Evolutionary conservation across 148 eudicot species (phyloP), one percentile per base, ranked within the genome.

Genomic region (Rhododendron vialii): DNA sequence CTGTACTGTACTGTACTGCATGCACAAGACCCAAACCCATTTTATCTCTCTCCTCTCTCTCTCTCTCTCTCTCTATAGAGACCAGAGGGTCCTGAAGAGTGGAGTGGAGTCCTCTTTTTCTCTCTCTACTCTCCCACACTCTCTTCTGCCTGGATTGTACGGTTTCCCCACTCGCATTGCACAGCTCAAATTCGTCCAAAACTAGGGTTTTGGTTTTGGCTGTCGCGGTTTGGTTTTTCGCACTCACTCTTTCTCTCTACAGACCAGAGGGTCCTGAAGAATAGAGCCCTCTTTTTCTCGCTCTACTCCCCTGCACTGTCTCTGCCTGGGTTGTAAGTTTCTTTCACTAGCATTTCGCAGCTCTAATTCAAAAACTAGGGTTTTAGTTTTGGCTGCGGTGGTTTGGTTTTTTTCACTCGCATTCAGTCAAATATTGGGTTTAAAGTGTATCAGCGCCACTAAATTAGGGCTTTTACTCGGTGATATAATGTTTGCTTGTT

Each of bases 321-420:
- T 67, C 36, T 69, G 75, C 36, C 15, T 11, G 36, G 35, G 5
- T 80, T 28, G 28, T 38, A 26, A 80, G 82, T 15, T 26, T 30
- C 7, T 30, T 17, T 53, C 30, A 15, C 65, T 53, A 3, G 83
- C 83, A 81, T 81, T 81, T 81, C n/a, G 65, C 45, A 4, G 13
- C 59, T 7, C n/a, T 48, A 14, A 33, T 47, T 9, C 6, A 0
- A 7, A 20, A 53, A 53, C 41, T 50, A 81, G 82, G 82, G 82
- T 79, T 79, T 79, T 47, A 11, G 36, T 28, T 69, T 69, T 28
- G 47, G 33, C 71, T 3, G 18, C 11, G 15, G 9, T 7, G 13
- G 73, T 22, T 82, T 53, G 67, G 17, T 69, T 69, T 69, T 69
- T 65, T 57, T 18, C n/a, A 82, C 84, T 59, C 73, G 73, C 84